Evolutionary conservation across 768 basidiomycete genomes (phyloP).

Genomic region (Albatrellus ellisii): DNA sequence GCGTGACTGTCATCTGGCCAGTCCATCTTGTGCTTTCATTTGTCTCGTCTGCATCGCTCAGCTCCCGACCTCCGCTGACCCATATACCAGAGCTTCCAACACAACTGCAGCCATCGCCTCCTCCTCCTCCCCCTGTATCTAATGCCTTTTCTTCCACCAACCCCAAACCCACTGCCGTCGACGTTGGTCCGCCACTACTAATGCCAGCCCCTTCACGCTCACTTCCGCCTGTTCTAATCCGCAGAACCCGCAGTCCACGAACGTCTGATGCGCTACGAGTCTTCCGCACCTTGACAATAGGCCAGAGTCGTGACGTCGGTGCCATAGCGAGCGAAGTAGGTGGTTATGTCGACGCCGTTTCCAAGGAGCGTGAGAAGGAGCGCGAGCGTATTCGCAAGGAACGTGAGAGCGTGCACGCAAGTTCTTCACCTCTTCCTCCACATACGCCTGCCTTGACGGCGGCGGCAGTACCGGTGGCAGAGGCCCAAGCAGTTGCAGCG

Average conservation of each 20-base stretch:
- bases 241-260: neutral
- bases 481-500: constrained; percentile 9
- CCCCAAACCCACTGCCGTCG: neutral
- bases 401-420: constrained; percentile 31
- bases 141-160: constrained; percentile 2
- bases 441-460: constrained; percentile 4
- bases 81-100: constrained; percentile 52
- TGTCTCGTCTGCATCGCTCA: constrained; percentile 23
- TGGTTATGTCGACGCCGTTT: constrained; percentile 62
- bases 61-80: constrained; percentile 29
- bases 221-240: neutral
- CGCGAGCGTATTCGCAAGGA: constrained; percentile 60
- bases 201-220: neutral
- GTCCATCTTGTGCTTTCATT: constrained; percentile 39
- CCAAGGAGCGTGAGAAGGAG: constrained; percentile 66
- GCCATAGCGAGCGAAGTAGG: constrained; percentile 48
- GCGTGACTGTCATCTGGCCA: constrained; percentile 64
- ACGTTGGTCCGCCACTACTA: neutral
- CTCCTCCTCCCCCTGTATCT: constrained; percentile 17
- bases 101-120: constrained; percentile 44
- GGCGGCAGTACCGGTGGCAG: neutral
- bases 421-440: constrained; percentile 3
- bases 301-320: constrained; percentile 24
- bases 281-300: constrained; percentile 38
- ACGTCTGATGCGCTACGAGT: constrained; percentile 17